phyloP scores from a whole-genome alignment of 2,329 filamentous ascomycete genomes.

The Fusarium buharicum region DNA sequence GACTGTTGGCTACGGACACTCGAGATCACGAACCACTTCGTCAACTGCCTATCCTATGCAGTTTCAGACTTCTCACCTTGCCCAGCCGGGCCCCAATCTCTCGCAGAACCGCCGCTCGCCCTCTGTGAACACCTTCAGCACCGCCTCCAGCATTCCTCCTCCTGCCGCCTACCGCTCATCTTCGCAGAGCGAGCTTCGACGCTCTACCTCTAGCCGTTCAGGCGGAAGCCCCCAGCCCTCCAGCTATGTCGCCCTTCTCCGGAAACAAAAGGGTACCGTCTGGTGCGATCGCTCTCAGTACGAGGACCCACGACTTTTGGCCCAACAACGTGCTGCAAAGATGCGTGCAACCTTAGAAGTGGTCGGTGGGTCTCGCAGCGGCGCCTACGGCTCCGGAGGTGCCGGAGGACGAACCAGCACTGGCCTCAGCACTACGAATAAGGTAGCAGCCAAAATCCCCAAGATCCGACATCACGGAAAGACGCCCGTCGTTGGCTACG shows the following conservation, averaged over 20 bases:
- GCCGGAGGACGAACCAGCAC: slow-evolving; percentile 66
- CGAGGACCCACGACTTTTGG: slow-evolving; percentile 85
- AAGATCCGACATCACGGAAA: slow-evolving; percentile 93
- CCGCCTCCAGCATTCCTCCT: slow-evolving; percentile 73
- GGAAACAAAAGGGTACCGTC: slow-evolving; percentile 96
- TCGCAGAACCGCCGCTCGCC: slow-evolving; percentile 67
- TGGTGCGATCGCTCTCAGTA: slow-evolving; percentile 97
- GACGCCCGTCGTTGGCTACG: slow-evolving; percentile 80
- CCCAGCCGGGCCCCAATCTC: slow-evolving; percentile 46
- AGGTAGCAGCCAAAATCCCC: slow-evolving; percentile 85
- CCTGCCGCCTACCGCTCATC: slow-evolving; percentile 68
- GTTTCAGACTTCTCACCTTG: slow-evolving; percentile 47
- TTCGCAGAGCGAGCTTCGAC: slow-evolving; percentile 69
- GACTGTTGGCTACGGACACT: slow-evolving; percentile 60
- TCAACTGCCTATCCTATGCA: slow-evolving; percentile 62
- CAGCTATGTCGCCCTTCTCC: slow-evolving; percentile 95
- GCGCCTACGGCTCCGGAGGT: slow-evolving; percentile 56
- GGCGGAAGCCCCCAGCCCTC: slow-evolving; percentile 66
- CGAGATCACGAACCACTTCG: slow-evolving; percentile 66
- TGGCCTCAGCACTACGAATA: slow-evolving; percentile 68
- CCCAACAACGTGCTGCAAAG: slow-evolving; percentile 87
- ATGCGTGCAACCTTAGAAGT: slow-evolving; percentile 87
- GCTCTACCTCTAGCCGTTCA: slow-evolving; percentile 85
- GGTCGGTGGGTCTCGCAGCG: slow-evolving; percentile 66
- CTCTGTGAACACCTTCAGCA: slow-evolving; percentile 75